Evolutionary conservation across 805 yeast species (phyloP), one percentile per base, ranked within the genome.

Genomic region (Kuraishia borneana): DNA sequence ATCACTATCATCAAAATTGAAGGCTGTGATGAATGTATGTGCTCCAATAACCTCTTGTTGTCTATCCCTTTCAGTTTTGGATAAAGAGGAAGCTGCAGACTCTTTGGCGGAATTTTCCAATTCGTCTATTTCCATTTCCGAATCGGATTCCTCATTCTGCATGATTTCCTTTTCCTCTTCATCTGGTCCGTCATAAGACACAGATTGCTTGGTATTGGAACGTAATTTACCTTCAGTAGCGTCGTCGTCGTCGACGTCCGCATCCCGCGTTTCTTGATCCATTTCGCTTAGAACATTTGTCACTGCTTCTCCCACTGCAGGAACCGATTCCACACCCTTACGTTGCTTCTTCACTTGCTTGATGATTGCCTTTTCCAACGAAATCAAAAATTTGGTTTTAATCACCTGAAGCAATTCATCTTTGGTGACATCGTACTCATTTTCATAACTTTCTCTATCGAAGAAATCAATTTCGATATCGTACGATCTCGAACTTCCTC

Each of bases 111-210:
- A 73, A 8, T 51, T 50, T 30, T 64, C 73, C 16, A 58, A 54
- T 18, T 64, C 73, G 5, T 51, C 53, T 17, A 59, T 65, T 47
- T 65, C 71, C 35, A 72, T 80, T 46, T 79, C 92, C 42, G 76
- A 85, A 38, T 78, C 76, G 27, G 88, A 75, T 46, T 79, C 73
- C 55, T 81, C 89, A 33, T 83, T 94, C 48, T 70, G 70, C 88
- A 84, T 83, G 34, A 83, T 83, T 54, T 85, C 96, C 40, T 83
- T 64, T 52, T 88, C 96, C 21, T 85, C 97, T 42, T 88, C 96
- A 59, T 88, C 97, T 22, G 96, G 95, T 12, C 76, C 95, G 42
- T 88, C 97, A 47, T 85, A 85, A 2, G 96, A 85, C 26, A 83
- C 89, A 13, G 94, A 77, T 60, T 88, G 95, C 47, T 85, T 84